A percentile compares a stretch with the other conserved stretches of the same genome.
phyloP scores from a whole-genome alignment of 805 yeast genomes.

The Pichia manshurica region DNA sequence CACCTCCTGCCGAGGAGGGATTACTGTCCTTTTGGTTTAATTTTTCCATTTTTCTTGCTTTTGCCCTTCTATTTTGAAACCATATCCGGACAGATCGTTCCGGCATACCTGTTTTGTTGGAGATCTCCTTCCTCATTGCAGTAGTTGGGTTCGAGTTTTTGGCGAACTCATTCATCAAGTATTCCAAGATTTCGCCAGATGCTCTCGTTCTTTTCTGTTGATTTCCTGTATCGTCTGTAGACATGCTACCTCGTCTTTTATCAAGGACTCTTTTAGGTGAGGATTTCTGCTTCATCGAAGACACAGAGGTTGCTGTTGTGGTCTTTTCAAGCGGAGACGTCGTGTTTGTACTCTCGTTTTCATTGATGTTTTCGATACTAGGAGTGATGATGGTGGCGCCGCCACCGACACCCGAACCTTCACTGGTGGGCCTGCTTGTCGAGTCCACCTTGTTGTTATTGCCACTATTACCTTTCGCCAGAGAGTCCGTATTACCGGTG shows the following conservation, averaged over 20 bases:
- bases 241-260: slow-evolving; percentile 9
- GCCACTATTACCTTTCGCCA: background rate
- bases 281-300: slow-evolving; percentile 10
- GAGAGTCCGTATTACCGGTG: background rate
- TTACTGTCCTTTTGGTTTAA: slow-evolving; percentile 25
- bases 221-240: slow-evolving; percentile 7
- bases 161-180: slow-evolving; percentile 62
- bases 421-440: background rate
- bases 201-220: slow-evolving; percentile 33
- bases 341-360: background rate
- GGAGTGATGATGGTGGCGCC: background rate
- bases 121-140: slow-evolving; percentile 60
- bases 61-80: slow-evolving; percentile 88
- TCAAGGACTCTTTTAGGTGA: slow-evolving; percentile 13
- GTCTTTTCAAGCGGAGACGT: background rate
- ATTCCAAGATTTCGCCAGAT: slow-evolving; percentile 65
- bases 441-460: background rate
- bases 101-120: slow-evolving; percentile 70
- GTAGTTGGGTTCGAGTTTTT: slow-evolving; percentile 73
- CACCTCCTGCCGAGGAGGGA: background rate
- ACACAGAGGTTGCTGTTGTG: background rate
- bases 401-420: background rate
- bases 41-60: slow-evolving; percentile 60
- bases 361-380: background rate
- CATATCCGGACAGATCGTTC: slow-evolving; percentile 88